Evolutionary conservation across 352 stramenopile species (phyloP).

Genomic region (Phytophthora constricta): DNA sequence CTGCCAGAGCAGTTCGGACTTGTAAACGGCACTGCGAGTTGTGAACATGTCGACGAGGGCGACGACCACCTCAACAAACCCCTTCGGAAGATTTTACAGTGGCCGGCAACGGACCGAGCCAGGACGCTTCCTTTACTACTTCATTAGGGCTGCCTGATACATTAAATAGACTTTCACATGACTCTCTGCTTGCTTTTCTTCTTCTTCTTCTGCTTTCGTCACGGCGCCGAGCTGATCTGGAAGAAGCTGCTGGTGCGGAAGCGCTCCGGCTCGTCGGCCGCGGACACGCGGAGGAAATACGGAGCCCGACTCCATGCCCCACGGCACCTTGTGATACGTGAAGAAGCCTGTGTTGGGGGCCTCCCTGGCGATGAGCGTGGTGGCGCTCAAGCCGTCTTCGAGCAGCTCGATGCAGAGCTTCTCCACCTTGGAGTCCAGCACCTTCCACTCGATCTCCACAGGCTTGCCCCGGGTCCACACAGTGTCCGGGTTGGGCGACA

Average conservation of each 20-base stretch:
- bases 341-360: conserved; percentile 79
- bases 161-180: conserved; percentile 41
- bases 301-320: conserved; percentile 78
- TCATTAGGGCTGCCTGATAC: conserved; percentile 5
- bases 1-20: too few relatives aligned
- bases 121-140: conserved; percentile 2
- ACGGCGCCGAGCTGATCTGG: conserved; percentile 65
- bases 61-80: background rate
- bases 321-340: conserved; percentile 79
- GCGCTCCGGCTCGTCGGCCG: conserved; percentile 41
- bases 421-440: conserved; percentile 57
- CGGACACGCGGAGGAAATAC: conserved; percentile 81
- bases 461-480: conserved; percentile 80
- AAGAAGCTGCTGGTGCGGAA: conserved; percentile 76
- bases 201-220: conserved; percentile 9
- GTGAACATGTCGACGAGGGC: background rate
- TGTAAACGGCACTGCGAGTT: too few relatives aligned
- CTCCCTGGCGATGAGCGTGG: conserved; percentile 63
- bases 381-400: conserved; percentile 65
- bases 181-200: conserved; percentile 25
- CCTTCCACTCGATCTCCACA: conserved; percentile 77
- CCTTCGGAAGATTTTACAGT: background rate
- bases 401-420: conserved; percentile 74
- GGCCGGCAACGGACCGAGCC: background rate
- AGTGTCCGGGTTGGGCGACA: conserved; percentile 46